These are phyloP conservation scores for Aureobasidium sp. DNA, from an alignment of 2,329 filamentous ascomycete genomes.

Conservation along the genomic window DNA sequence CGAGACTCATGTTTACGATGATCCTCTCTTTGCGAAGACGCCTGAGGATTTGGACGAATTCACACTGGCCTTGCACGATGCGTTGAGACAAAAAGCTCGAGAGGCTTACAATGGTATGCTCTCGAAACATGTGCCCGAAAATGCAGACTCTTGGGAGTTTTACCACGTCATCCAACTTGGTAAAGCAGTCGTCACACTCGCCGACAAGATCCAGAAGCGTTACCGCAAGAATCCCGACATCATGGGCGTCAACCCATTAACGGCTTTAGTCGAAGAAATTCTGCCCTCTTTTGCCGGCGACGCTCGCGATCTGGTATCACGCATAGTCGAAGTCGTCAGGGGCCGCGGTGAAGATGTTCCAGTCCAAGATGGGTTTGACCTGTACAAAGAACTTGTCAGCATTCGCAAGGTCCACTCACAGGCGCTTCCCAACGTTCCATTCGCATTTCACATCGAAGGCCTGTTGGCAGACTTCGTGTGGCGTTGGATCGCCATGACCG, in stretches of 20 bases:
- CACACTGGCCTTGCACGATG: slow-evolving; percentile 60
- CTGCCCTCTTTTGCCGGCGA: slow-evolving; percentile 89
- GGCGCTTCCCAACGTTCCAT: slow-evolving; percentile 62
- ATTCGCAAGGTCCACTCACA: slow-evolving; percentile 74
- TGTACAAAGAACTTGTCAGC: slow-evolving; percentile 85
- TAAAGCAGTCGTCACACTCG: slow-evolving; percentile 74
- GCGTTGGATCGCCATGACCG: slow-evolving; percentile 82
- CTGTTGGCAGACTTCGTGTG: slow-evolving; percentile 88
- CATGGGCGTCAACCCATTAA: slow-evolving; percentile 63
- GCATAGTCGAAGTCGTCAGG: slow-evolving; percentile 67
- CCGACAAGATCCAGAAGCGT: slow-evolving; percentile 83
- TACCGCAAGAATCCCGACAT: slow-evolving; percentile 83
- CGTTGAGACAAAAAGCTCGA: slow-evolving; percentile 63
- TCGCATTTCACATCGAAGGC: slow-evolving; percentile 81
- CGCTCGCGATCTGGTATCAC: slow-evolving; percentile 71
- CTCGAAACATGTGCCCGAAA: slow-evolving; percentile 68
- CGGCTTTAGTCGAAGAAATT: slow-evolving; percentile 70
- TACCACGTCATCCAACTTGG: slow-evolving; percentile 84
- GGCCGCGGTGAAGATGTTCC: slow-evolving; percentile 66
- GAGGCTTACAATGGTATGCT: slow-evolving; percentile 72
- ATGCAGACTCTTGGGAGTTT: slow-evolving; percentile 81
- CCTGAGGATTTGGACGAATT: slow-evolving; percentile 66
- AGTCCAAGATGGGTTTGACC: slow-evolving; percentile 84
- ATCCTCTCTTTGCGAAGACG: slow-evolving; percentile 65
- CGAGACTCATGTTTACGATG: slow-evolving; percentile 70